These are phyloP conservation scores for Adansonia gregorii DNA, from an alignment of 441 rosid genomes.

Conservation along the genomic window DNA sequence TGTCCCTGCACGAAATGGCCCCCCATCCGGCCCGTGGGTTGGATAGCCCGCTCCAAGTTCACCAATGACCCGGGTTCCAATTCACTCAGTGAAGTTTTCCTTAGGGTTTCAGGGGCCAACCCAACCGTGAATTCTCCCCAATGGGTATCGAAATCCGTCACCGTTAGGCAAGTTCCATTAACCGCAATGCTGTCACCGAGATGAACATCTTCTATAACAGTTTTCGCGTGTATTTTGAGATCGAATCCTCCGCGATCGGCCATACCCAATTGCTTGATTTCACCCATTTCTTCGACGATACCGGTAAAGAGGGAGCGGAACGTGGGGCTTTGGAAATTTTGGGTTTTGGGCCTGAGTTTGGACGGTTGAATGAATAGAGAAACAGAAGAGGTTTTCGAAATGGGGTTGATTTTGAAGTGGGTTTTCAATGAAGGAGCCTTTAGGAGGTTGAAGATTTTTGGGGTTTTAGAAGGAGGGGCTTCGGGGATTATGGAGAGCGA, in stretches of 20 bases:
- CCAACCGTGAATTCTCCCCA: conserved; percentile 64
- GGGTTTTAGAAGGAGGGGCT: conserved; percentile 20
- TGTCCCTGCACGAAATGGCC: conserved; percentile 97
- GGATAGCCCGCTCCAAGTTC: conserved; percentile 82
- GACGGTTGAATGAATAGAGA: conserved; percentile 32
- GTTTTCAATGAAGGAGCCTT: conserved; percentile 16
- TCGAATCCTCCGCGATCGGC: conserved; percentile 59
- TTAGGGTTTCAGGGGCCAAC: conserved; percentile 68
- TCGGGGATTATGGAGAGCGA: conserved; percentile 30
- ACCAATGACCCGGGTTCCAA: conserved; percentile 68
- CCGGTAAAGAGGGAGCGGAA: conserved; percentile 72
- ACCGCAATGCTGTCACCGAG: conserved; percentile 85
- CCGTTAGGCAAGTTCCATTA: conserved; percentile 83
- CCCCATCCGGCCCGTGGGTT: conserved; percentile 78
- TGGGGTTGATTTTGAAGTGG: conserved; percentile 28
- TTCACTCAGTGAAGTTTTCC: conserved; percentile 73
- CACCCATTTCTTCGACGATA: conserved; percentile 85
- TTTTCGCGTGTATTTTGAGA: conserved; percentile 58
- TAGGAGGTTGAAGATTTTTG: conserved; percentile 18
- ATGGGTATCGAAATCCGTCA: conserved; percentile 55
- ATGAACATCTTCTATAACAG: conserved; percentile 59
- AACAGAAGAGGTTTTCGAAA: conserved; percentile 26
- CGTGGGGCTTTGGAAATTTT: conserved; percentile 23
- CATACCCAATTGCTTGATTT: conserved; percentile 54
- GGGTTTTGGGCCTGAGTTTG: conserved; percentile 28